Percentiles rank a stretch among this genome's conserved stretches.
These are phyloP conservation scores for Nicotiana tabacum DNA, from an alignment of 257 asterid genomes.

Conservation along the genomic window DNA sequence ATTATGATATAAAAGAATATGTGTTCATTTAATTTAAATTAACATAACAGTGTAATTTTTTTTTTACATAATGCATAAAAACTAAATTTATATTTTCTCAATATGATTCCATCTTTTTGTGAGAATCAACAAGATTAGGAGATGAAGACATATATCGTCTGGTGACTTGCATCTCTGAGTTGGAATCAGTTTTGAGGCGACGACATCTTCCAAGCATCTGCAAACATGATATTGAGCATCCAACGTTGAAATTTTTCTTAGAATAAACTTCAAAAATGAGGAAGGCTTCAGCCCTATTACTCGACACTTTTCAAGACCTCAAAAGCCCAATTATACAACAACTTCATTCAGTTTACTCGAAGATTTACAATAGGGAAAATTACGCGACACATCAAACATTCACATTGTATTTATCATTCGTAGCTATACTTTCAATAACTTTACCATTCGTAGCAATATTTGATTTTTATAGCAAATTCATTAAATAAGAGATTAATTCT, in stretches of 20 bases:
- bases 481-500: no score
- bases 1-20: no score
- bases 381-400: no score
- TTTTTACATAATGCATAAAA: no score
- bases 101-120: no score
- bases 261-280: slow-evolving; percentile 2
- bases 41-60: no score
- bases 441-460: no score
- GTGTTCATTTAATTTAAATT: no score
- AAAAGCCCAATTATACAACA: slow-evolving; percentile 17
- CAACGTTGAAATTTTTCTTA: not conserved
- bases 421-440: no score
- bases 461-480: no score
- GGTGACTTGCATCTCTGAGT: slow-evolving; percentile 25
- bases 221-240: not conserved
- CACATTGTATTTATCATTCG: no score
- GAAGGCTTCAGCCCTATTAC: slow-evolving; percentile 14
- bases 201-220: not conserved
- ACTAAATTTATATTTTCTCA: no score
- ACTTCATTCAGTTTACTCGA: slow-evolving; percentile 18
- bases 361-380: slow-evolving; percentile 5
- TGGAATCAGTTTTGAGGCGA: not conserved
- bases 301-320: slow-evolving; percentile 31
- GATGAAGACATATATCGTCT: slow-evolving; percentile 25
- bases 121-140: slow-evolving; percentile 9